Evolutionary conservation across 805 yeast genomes (phyloP).

Genomic region (Yamadazyma tumulicola): DNA sequence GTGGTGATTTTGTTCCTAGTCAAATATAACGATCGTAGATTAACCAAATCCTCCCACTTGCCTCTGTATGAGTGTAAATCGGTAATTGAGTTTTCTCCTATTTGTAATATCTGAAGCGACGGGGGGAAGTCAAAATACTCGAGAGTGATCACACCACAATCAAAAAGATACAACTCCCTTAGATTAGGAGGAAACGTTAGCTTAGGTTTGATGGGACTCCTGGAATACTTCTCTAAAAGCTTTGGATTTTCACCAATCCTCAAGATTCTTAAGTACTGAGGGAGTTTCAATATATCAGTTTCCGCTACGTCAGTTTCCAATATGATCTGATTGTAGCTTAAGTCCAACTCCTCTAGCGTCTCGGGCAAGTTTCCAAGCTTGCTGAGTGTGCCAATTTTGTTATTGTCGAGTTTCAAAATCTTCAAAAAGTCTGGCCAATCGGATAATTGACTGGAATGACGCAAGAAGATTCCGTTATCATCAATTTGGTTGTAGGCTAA

Average conservation of each 20-base stretch:
- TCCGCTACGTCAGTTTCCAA: neutral
- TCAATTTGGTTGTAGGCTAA: neutral
- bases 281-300: slow-evolving; percentile 3
- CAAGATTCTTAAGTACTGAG: neutral
- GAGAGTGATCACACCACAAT: slow-evolving; percentile 13
- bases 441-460: neutral
- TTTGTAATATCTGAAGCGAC: slow-evolving; percentile 19
- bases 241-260: neutral
- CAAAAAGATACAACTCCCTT: slow-evolving; percentile 3
- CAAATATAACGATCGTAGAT: slow-evolving; percentile 19
- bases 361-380: slow-evolving; percentile 8
- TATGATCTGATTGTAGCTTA: neutral
- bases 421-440: slow-evolving; percentile 12
- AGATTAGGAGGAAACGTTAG: slow-evolving; percentile 5
- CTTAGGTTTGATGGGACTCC: slow-evolving; percentile 1
- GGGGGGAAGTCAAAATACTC: slow-evolving; percentile 25
- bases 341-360: slow-evolving; percentile 1
- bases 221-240: neutral
- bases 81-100: slow-evolving; percentile 22
- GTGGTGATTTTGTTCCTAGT: neutral
- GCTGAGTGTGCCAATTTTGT: slow-evolving; percentile 5
- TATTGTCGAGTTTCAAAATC: slow-evolving; percentile 10
- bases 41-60: slow-evolving; percentile 23
- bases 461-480: slow-evolving; percentile 1
- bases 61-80: slow-evolving; percentile 20